Percentiles rank a stretch among this genome's conserved stretches.
Conservation (phyloP, 176 grass and related monocot species). For the Lolium perenne region DNA sequence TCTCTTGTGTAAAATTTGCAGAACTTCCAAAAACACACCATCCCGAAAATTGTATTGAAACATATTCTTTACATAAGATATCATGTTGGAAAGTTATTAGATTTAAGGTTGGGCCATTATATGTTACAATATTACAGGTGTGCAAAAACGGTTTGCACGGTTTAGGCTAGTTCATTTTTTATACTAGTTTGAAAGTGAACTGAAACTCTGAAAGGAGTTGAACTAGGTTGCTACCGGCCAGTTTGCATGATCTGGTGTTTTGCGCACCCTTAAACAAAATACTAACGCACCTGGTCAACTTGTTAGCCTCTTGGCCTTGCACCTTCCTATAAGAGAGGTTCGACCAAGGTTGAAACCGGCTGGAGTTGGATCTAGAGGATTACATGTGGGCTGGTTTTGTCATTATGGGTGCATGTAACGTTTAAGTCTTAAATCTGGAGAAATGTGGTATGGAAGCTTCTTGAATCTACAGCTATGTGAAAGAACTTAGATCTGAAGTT, state of each 20-base stretch:
- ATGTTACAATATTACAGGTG: background rate
- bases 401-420: slow-evolving; percentile 4
- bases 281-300: background rate
- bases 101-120: background rate
- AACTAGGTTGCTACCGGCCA: too few species aligned
- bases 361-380: slow-evolving; percentile 9
- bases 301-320: slow-evolving; percentile 16
- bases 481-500: slow-evolving; percentile 10
- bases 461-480: background rate
- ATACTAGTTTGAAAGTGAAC: too few species aligned
- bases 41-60: background rate
- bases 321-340: slow-evolving; percentile 6
- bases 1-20: background rate
- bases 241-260: too few species aligned
- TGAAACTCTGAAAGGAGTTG: too few species aligned
- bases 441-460: background rate
- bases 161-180: too few species aligned
- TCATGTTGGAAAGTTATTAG: background rate
- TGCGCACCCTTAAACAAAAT: too few species aligned
- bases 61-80: background rate
- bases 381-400: too few species aligned
- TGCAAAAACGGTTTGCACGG: too few species aligned
- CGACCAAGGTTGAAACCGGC: background rate
- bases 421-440: slow-evolving; percentile 5
- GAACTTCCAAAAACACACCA: background rate